Conservation (phyloP, 2,329 filamentous ascomycete species). For the Geosmithia flava region DNA sequence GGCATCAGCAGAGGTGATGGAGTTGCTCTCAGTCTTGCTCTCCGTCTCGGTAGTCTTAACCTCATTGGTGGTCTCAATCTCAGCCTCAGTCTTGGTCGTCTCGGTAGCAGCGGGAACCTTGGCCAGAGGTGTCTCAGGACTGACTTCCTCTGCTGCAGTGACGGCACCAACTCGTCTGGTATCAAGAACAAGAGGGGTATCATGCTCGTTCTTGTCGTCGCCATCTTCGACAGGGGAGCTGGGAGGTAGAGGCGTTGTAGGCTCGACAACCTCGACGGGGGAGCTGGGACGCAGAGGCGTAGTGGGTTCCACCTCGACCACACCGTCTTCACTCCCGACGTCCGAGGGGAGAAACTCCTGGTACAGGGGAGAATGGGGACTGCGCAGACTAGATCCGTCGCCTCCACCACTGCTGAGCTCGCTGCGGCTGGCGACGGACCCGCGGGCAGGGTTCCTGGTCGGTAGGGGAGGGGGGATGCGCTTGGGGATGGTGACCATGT, state of each 20-base stretch:
- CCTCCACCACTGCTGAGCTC: constrained; percentile 40
- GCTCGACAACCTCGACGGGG: too few species aligned
- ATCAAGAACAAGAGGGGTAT: neutral
- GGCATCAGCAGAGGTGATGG: neutral
- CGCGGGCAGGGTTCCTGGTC: constrained; percentile 58
- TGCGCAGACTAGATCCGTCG: constrained; percentile 39
- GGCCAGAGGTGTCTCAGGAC: neutral
- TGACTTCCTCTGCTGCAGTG: neutral
- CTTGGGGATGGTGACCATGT: constrained; percentile 76
- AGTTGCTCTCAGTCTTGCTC: neutral
- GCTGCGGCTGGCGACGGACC: constrained; percentile 36
- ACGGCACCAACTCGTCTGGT: neutral
- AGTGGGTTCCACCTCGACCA: too few species aligned
- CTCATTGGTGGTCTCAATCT: too few species aligned
- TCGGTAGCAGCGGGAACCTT: neutral
- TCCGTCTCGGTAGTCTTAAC: too few species aligned
- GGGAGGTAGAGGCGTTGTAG: too few species aligned
- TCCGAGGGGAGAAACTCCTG: constrained; percentile 30
- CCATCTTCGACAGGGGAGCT: too few species aligned
- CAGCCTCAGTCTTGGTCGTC: neutral
- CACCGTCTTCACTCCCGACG: constrained; percentile 1
- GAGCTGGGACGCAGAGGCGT: too few species aligned
- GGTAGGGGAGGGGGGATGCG: constrained; percentile 68
- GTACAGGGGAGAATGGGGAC: constrained; percentile 23
- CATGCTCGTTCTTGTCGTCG: too few species aligned